Evolutionary conservation across 345 rosid genomes (phyloP).

Genomic region (Dimocarpus longan): DNA sequence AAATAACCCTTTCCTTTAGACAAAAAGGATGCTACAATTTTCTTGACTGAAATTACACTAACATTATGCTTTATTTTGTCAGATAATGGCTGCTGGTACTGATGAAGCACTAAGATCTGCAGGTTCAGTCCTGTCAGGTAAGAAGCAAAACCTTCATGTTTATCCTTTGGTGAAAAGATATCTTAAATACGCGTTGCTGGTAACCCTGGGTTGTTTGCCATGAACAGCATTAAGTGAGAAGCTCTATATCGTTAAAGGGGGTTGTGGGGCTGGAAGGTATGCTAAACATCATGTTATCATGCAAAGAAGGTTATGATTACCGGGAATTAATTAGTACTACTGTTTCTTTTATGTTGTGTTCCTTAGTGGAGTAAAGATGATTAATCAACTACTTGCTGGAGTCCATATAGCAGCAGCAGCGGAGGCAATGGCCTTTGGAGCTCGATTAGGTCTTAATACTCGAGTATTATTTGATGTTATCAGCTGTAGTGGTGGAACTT

Average conservation of each 20-base stretch:
- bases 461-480: conserved; percentile 68
- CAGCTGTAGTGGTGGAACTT: conserved; percentile 66
- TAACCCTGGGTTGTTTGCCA: conserved; percentile 24
- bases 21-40: conserved; percentile 21
- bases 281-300: conserved; percentile 19
- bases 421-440: conserved; percentile 97
- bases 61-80: conserved; percentile 23
- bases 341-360: conserved; percentile 23
- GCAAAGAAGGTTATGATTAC: not conserved
- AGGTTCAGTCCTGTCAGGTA: conserved; percentile 81
- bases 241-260: conserved; percentile 89
- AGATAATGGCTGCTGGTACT: conserved; percentile 95
- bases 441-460: conserved; percentile 85
- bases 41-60: conserved; percentile 20
- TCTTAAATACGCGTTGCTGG: conserved; percentile 24
- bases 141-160: conserved; percentile 8
- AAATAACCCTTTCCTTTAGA: conserved; percentile 6
- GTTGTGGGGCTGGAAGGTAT: conserved; percentile 98
- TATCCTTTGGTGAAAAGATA: conserved; percentile 18
- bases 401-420: conserved; percentile 97
- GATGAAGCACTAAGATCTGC: conserved; percentile 71
- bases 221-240: conserved; percentile 88
- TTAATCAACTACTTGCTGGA: conserved; percentile 97
- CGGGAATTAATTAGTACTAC: not conserved
- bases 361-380: conserved; percentile 84